Evolutionary conservation across 1,284 basidiomycete genomes (phyloP), one percentile per base, ranked within the genome.

Genomic region (Mycena sp.): DNA sequence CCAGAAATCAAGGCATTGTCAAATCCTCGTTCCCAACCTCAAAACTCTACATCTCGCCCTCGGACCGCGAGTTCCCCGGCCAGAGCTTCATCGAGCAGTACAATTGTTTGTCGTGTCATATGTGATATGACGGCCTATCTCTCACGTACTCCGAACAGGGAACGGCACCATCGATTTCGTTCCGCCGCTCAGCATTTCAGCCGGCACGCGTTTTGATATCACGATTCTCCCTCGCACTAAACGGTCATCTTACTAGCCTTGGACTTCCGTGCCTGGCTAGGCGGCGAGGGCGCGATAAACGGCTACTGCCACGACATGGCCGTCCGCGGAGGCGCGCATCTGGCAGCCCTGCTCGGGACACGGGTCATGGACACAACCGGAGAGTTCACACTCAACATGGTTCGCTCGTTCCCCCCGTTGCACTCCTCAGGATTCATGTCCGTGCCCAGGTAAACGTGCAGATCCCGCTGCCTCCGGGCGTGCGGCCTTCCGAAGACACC

Each of bases 221-320:
- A 35, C 7, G 14, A 35, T 35, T 35, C n/a, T n/a, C n/a, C n/a
- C n/a, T n/a, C n/a, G n/a, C n/a, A n/a, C n/a, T 35, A 35, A 7
- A 35, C 14, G 9, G 14, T 35, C 14, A 35, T 35, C 32, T 9
- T 35, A 7, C 9, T 14, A 86, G 94, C 94, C 0, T 74, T 96
- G 10, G 84, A 90, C 45, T 96, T 95, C 78, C 85, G 95, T 26
- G 72, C 86, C 52, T 90, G 87, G 85, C 80, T 96, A 21, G 95
- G 95, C 1, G 95, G 95, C 2, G 95, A 97, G 77, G 79, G 84
- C 17, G 84, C 84, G 59, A 95, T 96, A 65, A 89, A 90, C 71
- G 81, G 78, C 4, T 94, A 96, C 75, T 93, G 87, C 70, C 90
- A 90, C 71, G 73, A 82, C 7, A 83, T 96, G 25, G 95, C 95